phyloP scores from a whole-genome alignment of 108 stramenopile genomes.

The Skeletonema menzelii region DNA sequence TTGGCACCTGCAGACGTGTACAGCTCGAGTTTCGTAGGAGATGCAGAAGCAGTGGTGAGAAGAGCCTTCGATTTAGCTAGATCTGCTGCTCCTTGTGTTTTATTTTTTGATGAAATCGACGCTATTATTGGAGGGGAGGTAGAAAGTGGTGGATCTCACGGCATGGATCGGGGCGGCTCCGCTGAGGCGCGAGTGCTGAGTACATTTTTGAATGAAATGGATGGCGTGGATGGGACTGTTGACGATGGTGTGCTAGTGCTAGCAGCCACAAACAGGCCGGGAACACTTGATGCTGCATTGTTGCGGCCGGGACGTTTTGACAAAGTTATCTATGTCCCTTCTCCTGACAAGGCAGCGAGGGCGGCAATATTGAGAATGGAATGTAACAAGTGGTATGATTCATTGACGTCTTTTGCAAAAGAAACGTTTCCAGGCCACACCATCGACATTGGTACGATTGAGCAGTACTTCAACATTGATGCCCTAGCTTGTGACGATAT shows the following conservation, averaged over 20 bases:
- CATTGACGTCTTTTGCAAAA: constrained; percentile 2
- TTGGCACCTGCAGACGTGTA: constrained; percentile 96
- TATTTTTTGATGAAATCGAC: constrained; percentile 99
- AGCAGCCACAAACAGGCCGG: constrained; percentile 96
- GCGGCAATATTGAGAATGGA: constrained; percentile 85
- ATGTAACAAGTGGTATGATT: constrained; percentile 49
- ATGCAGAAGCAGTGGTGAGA: constrained; percentile 94
- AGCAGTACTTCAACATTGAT: constrained; percentile 42
- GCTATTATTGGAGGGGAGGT: constrained; percentile 75
- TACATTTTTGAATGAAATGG: constrained; percentile 98
- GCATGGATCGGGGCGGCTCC: constrained; percentile 74
- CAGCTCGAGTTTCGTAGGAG: constrained; percentile 95
- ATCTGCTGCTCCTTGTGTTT: constrained; percentile 92
- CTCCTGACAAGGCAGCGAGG: constrained; percentile 90
- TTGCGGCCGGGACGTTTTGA: constrained; percentile 95
- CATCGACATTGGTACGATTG: neutral
- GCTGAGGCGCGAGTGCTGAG: constrained; percentile 90
- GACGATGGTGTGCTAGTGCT: constrained; percentile 91
- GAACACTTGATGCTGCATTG: constrained; percentile 91
- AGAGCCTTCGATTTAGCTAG: constrained; percentile 92
- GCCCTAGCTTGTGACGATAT: constrained; percentile 56
- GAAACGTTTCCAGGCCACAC: neutral
- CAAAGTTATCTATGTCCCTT: constrained; percentile 89
- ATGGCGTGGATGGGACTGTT: constrained; percentile 84
- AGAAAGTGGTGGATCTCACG: constrained; percentile 34